Conservation (phyloP, 148 eudicot species). For the Vaccinium macrocarpon region DNA sequence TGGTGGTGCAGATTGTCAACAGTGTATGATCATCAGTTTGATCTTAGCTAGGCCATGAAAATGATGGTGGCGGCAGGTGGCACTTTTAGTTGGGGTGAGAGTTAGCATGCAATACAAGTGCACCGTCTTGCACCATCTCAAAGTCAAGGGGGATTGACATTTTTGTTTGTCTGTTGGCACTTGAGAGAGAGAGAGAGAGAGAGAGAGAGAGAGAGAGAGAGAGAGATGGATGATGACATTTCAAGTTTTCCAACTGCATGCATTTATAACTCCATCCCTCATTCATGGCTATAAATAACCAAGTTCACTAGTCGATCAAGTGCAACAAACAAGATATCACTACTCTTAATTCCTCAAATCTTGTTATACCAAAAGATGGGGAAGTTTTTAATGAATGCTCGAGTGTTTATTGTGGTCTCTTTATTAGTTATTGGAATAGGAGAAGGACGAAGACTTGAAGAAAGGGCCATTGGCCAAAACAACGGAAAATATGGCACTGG, state of each 20-base stretch:
- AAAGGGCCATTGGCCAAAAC: background rate
- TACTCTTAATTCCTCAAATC: background rate
- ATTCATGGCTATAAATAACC: background rate
- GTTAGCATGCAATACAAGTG: background rate
- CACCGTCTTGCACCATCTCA: background rate
- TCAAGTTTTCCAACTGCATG: conserved; percentile 7
- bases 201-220: background rate
- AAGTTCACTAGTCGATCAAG: background rate
- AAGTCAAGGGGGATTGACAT: conserved; percentile 2
- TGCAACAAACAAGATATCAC: background rate
- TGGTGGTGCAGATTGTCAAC: background rate
- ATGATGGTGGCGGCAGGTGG: background rate
- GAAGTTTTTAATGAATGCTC: background rate
- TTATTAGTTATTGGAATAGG: conserved; percentile 13
- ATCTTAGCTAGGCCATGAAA: background rate
- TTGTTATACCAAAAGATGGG: background rate
- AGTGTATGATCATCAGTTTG: background rate
- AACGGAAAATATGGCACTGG: background rate
- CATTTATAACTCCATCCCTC: background rate
- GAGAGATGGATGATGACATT: background rate
- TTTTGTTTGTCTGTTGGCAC: background rate
- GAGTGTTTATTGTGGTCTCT: conserved; percentile 5
- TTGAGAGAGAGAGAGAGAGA: background rate
- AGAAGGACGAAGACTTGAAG: conserved; percentile 16
- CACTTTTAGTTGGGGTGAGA: background rate